phyloP scores from a whole-genome alignment of 2,329 filamentous ascomycete genomes.

The Microdochium bolleyi region DNA sequence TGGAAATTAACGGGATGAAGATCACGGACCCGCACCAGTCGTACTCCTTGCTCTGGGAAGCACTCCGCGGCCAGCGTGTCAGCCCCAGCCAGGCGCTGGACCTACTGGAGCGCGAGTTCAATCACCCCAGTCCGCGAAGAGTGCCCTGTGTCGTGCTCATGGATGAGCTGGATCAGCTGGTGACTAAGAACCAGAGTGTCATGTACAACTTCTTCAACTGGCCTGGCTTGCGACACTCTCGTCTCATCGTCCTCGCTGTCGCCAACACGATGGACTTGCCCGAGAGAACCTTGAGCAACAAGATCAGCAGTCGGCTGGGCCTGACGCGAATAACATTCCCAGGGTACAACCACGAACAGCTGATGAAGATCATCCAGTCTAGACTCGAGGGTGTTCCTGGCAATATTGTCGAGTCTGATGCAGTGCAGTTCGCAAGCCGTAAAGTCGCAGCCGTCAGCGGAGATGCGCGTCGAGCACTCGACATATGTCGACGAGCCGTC shows the following conservation, averaged over 20 bases:
- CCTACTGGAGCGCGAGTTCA: constrained; percentile 87
- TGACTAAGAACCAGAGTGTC: constrained; percentile 97
- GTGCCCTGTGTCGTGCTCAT: constrained; percentile 96
- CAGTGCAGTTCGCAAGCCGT: constrained; percentile 89
- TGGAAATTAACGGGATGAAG: constrained; percentile 99
- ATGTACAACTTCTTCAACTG: constrained; percentile 99
- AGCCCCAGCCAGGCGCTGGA: constrained; percentile 87
- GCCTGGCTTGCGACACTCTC: constrained; percentile 84
- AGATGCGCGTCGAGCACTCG: constrained; percentile 83
- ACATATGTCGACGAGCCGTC: constrained; percentile 91
- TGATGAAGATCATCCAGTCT: constrained; percentile 97
- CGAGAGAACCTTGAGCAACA: constrained; percentile 93
- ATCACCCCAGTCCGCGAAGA: constrained; percentile 77
- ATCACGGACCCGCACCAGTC: constrained; percentile 96
- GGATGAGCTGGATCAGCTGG: constrained; percentile 96
- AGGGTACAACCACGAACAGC: constrained; percentile 92
- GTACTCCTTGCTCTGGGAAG: constrained; percentile 93
- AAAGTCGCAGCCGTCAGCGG: constrained; percentile 96
- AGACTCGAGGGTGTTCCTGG: constrained; percentile 81
- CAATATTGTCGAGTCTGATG: constrained; percentile 85
- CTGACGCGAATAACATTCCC: constrained; percentile 94
- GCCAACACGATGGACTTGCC: constrained; percentile 99
- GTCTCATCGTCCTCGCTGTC: constrained; percentile 91
- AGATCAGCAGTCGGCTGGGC: constrained; percentile 87
- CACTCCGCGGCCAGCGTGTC: constrained; percentile 85